Conservation (phyloP, 75 land plant genomes). For the Chamaecyparis obtusa region DNA sequence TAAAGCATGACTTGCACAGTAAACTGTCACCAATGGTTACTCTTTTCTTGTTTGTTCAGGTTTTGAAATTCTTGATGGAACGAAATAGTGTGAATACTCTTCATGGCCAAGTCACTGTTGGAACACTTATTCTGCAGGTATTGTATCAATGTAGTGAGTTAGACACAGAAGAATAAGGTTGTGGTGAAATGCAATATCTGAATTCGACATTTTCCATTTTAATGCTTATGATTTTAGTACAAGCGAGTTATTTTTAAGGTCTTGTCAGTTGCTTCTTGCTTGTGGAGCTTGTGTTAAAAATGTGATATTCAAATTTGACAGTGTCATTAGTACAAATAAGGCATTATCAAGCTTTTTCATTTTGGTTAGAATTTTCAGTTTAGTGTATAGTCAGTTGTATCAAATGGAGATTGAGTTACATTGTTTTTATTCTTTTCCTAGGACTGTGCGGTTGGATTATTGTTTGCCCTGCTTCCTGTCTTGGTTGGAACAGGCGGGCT, state of each 20-base stretch:
- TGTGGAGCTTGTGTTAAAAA: not conserved
- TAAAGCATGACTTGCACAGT: not conserved
- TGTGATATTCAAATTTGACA: not conserved
- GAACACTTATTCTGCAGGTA: constrained; percentile 98
- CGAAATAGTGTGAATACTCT: constrained; percentile 80
- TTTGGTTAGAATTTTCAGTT: not conserved
- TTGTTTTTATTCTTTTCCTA: constrained; percentile 20
- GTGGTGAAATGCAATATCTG: not conserved
- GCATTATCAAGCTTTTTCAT: not conserved
- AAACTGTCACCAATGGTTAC: not conserved
- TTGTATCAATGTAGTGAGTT: not conserved
- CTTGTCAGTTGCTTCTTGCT: not conserved
- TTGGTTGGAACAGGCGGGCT: constrained; percentile 83
- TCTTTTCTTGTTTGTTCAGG: constrained; percentile 42
- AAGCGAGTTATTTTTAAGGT: not conserved
- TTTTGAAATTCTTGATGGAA: constrained; percentile 97
- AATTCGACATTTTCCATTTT: not conserved
- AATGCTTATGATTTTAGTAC: not conserved
- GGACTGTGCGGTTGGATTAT: constrained; percentile 99
- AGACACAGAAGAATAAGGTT: not conserved
- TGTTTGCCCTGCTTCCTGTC: constrained; percentile 97
- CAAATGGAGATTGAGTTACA: constrained; percentile 1
- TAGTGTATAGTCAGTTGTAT: not conserved
- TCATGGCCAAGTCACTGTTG: constrained; percentile 98
- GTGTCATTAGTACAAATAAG: not conserved